Base-by-base conservation (phyloP, 495 filamentous ascomycete genomes). In the Hyaloscypha variabilis region DNA sequence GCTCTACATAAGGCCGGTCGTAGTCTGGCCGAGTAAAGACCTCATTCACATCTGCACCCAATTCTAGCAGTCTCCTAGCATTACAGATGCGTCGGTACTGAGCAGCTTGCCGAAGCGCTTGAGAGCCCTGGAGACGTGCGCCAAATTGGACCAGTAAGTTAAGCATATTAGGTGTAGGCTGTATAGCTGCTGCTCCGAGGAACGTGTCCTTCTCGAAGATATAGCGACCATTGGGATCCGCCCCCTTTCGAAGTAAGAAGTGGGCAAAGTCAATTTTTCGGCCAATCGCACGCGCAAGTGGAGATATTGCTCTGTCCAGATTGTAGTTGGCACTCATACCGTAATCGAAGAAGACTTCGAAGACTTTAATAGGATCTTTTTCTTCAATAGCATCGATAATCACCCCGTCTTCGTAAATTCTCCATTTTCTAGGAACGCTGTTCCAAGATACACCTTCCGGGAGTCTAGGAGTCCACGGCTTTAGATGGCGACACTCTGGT, bases 261-360 rank as follows among this genome's bases (percentile, higher is more conserved):
- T 56, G 5, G 21, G 53, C 53, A 24, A 56, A 56, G 6, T 29
- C 53, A 30, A 8, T 3, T 23, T 56, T 6, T 8, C 5, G 8
- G 23, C 4, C 3, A 5, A 56, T 56, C 19, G 53, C 53, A 19
- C 26, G 8, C 6, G 53, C n/a, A 30, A 56, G 53, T 56, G 25
- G n/a, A 29, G 21, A 56, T 8, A 6, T 29, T 6, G 53, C 53
- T 3, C 19, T 3, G 6, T 25, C 53, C 6, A 56, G 53, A 17
- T 5, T 19, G 14, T 56, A 23, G 14, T 56, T 25, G 26, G 28
- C 21, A 23, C 26, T 29, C 26, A 56, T 56, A 3, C 53, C 53
- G 25, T 56, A 56, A 6, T 56, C 26, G 21, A 56, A 56, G 26
- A 56, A 56, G 4, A 56, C 53, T 25, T 56, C 26, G 53, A 56